Base-by-base conservation (phyloP, 192 early-diverging fungal species). In the Diversispora epigaea region DNA sequence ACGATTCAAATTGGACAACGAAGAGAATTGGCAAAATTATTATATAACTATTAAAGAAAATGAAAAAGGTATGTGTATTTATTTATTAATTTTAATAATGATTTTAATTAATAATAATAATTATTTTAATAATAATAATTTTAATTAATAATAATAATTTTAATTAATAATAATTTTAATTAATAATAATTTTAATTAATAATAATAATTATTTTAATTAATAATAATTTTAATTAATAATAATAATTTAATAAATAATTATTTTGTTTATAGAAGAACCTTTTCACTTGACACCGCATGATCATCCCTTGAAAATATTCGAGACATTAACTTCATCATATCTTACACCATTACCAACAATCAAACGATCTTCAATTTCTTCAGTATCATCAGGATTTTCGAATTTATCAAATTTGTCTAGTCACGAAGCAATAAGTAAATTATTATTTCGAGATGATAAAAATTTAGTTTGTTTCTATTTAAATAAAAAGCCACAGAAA, bases 261-360 rank as follows among this genome's bases (percentile, higher is more conserved):
- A 55, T 14, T n/a, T 55, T 64, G 63, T 70, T 46, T 68, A 17
- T 65, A 86, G 86, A 88, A 9, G 83, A 32, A 32, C 25, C 82
- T 54, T 78, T 77, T 22, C 80, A 83, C 12, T 65, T 88, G 9
- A 75, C 75, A 50, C 85, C 87, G 7, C 76, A 82, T 45, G 87
- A 88, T 79, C 84, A 85, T 65, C 82, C 85, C 43, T 77, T 88
- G 65, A 81, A 83, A 9, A 86, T 88, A 22, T 88, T 84, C 60
- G 78, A 88, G 39, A 81, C 87, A 3, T 67, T 88, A 39, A 84
- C 76, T 21, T 76, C 84, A 10, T 81, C 82, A 73, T 64, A 83
- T 22, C 83, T 81, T 3, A 85, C 81, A 11, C 85, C 85, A 19
- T 74, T 88, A 78, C 87, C 87, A 7, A 77, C 85, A 6, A 80